Conservation (phyloP, 495 filamentous ascomycete species). For the Pyrenula aspistea region DNA sequence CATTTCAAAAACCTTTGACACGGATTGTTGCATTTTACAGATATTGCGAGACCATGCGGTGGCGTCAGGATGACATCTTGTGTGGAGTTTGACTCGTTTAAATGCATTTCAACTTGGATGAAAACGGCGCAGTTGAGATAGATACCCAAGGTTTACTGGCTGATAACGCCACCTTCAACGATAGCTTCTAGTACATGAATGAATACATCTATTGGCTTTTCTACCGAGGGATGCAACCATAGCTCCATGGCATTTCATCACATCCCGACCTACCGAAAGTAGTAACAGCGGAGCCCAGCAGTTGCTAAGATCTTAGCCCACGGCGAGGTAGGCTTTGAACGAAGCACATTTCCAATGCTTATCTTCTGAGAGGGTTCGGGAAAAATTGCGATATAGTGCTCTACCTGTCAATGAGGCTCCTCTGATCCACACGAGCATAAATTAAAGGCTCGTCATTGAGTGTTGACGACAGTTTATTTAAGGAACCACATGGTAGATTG, state of each 20-base stretch:
- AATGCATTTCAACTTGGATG: background rate
- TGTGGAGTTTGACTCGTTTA: background rate
- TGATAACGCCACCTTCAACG: background rate
- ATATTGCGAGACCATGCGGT: background rate
- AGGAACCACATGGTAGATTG: too few relatives aligned
- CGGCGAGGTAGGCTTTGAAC: too few relatives aligned
- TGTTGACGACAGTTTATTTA: too few relatives aligned
- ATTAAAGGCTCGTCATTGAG: too few relatives aligned
- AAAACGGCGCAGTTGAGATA: background rate
- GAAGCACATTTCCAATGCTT: too few relatives aligned
- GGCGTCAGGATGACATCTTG: background rate
- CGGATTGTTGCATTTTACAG: background rate
- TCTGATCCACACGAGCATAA: too few relatives aligned
- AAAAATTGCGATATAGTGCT: too few relatives aligned
- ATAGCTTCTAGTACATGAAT: background rate
- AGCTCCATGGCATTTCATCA: too few relatives aligned
- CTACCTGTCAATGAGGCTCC: too few relatives aligned
- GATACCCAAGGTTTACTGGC: background rate
- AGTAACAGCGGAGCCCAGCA: background rate
- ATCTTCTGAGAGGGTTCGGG: too few relatives aligned
- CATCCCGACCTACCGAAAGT: background rate
- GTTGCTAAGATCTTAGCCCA: too few relatives aligned
- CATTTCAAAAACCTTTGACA: conserved; percentile 57
- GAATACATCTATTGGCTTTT: background rate
- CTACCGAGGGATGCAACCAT: too few relatives aligned